Evolutionary conservation across 257 asterid species (phyloP).

Genomic region (Apocynum venetum): DNA sequence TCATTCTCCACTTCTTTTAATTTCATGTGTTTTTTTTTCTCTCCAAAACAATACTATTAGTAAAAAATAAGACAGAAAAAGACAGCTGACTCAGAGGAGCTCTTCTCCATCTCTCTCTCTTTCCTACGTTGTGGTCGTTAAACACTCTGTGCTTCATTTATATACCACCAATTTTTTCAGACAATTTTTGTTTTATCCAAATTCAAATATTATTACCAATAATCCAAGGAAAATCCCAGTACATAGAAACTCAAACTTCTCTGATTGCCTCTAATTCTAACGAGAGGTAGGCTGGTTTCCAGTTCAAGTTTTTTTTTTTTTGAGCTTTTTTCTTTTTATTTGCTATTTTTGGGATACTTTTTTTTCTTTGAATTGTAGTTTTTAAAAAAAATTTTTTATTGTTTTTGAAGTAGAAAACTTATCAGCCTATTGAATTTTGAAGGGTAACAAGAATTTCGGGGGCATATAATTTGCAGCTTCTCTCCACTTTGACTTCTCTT

Average conservation of each 20-base stretch:
- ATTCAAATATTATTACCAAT: background rate
- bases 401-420: constrained; percentile 8
- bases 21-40: background rate
- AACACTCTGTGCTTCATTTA: background rate
- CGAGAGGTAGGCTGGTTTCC: background rate
- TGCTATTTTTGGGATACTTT: background rate
- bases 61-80: background rate
- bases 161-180: constrained; percentile 5
- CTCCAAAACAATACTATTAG: too few relatives aligned
- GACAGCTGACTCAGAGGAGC: constrained; percentile 6
- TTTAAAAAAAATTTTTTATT: background rate
- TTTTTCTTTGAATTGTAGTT: background rate
- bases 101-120: background rate
- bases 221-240: background rate
- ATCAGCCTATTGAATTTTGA: background rate
- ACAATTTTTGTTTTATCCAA: background rate
- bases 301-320: background rate
- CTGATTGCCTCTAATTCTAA: background rate
- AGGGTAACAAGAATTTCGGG: constrained; percentile 1
- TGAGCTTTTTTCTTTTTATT: background rate
- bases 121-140: constrained; percentile 6
- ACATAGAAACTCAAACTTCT: background rate
- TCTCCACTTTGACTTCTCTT: constrained; percentile 20
- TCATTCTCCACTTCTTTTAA: constrained; percentile 10
- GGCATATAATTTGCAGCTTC: background rate